These are phyloP conservation scores for Lichtheimia hyalospora DNA, from an alignment of 371 early-diverging fungal species.

Conservation along the genomic window DNA sequence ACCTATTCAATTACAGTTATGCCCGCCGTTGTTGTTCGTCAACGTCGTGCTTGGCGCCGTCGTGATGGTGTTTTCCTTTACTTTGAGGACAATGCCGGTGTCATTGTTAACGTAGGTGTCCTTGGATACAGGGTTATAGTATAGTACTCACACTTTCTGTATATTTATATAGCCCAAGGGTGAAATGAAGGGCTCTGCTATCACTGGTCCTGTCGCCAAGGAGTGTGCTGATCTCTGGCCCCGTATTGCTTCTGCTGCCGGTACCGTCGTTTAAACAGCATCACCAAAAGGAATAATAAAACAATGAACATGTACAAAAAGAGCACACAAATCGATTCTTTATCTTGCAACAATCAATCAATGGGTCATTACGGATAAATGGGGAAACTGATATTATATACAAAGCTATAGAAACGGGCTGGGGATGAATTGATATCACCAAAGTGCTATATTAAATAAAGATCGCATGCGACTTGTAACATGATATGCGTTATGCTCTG, in stretches of 20 bases:
- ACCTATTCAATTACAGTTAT: conserved; percentile 65
- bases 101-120: conserved; percentile 51
- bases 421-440: too few relatives aligned
- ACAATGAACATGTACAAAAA: too few relatives aligned
- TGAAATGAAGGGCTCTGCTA: conserved; percentile 99
- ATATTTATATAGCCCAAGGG: conserved; percentile 82
- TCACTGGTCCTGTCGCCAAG: conserved; percentile 99
- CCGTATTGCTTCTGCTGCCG: conserved; percentile 98
- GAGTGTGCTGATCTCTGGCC: conserved; percentile 99
- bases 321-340: too few relatives aligned
- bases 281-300: too few relatives aligned
- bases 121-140: conserved; percentile 9
- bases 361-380: too few relatives aligned
- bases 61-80: conserved; percentile 99
- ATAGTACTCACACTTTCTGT: conserved; percentile 40
- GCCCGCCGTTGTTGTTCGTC: conserved; percentile 99
- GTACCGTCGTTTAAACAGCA: conserved; percentile 74
- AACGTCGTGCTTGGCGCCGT: conserved; percentile 99
- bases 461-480: too few relatives aligned
- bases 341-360: too few relatives aligned
- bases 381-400: not conserved
- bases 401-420: not conserved
- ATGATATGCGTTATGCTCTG: too few relatives aligned
- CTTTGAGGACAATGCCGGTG: conserved; percentile 85
- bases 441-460: too few relatives aligned